phyloP scores from a whole-genome alignment of 2,329 filamentous ascomycete species.

The Alternaria brassicicola region DNA sequence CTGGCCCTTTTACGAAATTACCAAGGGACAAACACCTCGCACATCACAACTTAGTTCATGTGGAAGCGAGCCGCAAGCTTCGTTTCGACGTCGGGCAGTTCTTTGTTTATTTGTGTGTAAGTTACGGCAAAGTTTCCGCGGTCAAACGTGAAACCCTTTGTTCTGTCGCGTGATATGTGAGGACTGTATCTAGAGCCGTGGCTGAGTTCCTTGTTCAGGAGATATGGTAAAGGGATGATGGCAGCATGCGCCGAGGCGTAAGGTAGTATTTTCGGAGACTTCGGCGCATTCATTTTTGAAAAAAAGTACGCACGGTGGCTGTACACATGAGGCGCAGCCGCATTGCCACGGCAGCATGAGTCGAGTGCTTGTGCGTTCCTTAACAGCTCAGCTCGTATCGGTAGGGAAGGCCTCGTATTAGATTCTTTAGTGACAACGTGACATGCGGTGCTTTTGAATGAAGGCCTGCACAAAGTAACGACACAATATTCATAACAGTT shows the following conservation, averaged over 20 bases:
- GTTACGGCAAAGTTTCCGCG: background rate
- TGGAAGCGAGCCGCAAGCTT: background rate
- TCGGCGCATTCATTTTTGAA: background rate
- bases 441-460: background rate
- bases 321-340: background rate
- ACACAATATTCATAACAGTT: background rate
- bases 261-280: background rate
- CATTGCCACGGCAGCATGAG: background rate
- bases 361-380: background rate
- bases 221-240: background rate
- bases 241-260: background rate
- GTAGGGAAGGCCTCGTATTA: background rate
- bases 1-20: background rate
- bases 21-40: background rate
- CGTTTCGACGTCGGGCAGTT: background rate
- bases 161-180: background rate
- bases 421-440: background rate
- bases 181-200: background rate
- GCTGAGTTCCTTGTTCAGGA: background rate
- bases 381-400: background rate
- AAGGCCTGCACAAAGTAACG: background rate
- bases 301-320: slow-evolving; percentile 1
- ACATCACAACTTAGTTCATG: background rate
- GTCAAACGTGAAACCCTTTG: background rate
- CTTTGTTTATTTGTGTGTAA: background rate